These are phyloP conservation scores for Auriscalpium orientale DNA, from an alignment of 768 basidiomycete genomes.

Conservation along the genomic window DNA sequence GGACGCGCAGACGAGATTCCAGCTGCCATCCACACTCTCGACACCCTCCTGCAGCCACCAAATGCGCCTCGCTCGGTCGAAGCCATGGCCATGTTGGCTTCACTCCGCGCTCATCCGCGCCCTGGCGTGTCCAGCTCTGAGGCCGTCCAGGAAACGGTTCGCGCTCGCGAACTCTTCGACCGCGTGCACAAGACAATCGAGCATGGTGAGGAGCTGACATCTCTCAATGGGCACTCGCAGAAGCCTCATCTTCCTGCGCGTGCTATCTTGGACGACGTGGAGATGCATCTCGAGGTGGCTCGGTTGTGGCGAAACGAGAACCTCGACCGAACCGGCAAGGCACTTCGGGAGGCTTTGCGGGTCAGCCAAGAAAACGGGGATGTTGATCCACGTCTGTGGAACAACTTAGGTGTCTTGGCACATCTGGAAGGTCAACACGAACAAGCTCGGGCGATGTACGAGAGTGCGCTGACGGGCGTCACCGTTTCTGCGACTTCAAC, in stretches of 20 bases:
- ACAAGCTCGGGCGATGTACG: conserved; percentile 60
- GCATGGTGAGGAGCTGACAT: conserved; percentile 42
- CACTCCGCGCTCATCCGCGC: conserved; percentile 75
- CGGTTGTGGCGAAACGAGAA: conserved; percentile 82
- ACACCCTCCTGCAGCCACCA: conserved; percentile 63
- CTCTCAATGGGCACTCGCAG: conserved; percentile 17
- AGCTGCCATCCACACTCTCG: conserved; percentile 79
- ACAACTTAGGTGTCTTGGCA: conserved; percentile 72
- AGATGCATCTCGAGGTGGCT: conserved; percentile 88
- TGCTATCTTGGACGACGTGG: conserved; percentile 62
- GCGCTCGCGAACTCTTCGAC: conserved; percentile 80
- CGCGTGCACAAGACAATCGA: conserved; percentile 61
- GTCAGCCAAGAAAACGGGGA: conserved; percentile 43
- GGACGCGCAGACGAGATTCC: conserved; percentile 64
- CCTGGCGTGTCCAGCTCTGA: conserved; percentile 75
- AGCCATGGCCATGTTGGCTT: conserved; percentile 84
- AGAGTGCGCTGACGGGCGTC: conserved; percentile 61
- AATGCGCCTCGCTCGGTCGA: conserved; percentile 65
- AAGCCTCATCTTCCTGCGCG: conserved; percentile 11
- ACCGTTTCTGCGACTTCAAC: conserved; percentile 36
- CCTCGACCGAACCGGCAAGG: conserved; percentile 62
- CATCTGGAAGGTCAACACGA: conserved; percentile 57
- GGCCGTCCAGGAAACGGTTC: conserved; percentile 56
- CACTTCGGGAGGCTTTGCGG: conserved; percentile 65
- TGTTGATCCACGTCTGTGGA: conserved; percentile 62